These are phyloP conservation scores for Arxiozyma bovina DNA, from an alignment of 1,139 yeast species.

Conservation along the genomic window DNA sequence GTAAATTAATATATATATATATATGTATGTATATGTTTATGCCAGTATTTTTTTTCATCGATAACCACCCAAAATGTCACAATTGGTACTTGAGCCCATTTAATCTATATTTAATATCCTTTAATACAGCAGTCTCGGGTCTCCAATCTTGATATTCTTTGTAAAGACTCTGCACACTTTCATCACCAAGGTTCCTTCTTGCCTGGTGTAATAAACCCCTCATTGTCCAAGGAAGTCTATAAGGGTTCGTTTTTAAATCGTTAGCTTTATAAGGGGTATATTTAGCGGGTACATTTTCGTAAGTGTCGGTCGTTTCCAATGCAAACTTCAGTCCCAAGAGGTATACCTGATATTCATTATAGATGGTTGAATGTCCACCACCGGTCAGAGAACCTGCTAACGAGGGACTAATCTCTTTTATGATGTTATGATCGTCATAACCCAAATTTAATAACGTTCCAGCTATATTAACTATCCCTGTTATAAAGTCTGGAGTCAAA, in stretches of 20 bases:
- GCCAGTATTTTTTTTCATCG: not conserved
- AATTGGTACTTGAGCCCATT: conserved; percentile 51
- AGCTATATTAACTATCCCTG: conserved; percentile 44
- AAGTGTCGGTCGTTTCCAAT: conserved; percentile 62
- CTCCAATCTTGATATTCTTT: conserved; percentile 74
- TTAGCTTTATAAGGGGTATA: conserved; percentile 55
- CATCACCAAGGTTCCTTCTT: conserved; percentile 35
- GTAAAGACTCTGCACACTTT: conserved; percentile 53
- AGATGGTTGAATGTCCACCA: conserved; percentile 87
- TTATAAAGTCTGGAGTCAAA: conserved; percentile 44
- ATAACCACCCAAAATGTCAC: conserved; percentile 9
- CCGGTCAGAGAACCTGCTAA: conserved; percentile 89
- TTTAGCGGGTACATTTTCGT: conserved; percentile 38
- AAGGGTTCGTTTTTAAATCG: conserved; percentile 66
- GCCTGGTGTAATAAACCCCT: conserved; percentile 67
- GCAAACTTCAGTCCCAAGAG: conserved; percentile 68
- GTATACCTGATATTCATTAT: conserved; percentile 78
- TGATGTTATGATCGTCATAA: conserved; percentile 62
- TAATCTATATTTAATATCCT: conserved; percentile 74
- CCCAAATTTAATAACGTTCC: conserved; percentile 53
- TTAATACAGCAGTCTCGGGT: conserved; percentile 71
- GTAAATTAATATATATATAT: too few species aligned
- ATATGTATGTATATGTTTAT: too few species aligned
- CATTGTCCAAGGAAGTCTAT: conserved; percentile 84
- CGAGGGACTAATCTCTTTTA: conserved; percentile 72